Evolutionary conservation across 2,329 filamentous ascomycete genomes (phyloP), one percentile per base, ranked within the genome.

Genomic region (Gaeumannomyces sp.): DNA sequence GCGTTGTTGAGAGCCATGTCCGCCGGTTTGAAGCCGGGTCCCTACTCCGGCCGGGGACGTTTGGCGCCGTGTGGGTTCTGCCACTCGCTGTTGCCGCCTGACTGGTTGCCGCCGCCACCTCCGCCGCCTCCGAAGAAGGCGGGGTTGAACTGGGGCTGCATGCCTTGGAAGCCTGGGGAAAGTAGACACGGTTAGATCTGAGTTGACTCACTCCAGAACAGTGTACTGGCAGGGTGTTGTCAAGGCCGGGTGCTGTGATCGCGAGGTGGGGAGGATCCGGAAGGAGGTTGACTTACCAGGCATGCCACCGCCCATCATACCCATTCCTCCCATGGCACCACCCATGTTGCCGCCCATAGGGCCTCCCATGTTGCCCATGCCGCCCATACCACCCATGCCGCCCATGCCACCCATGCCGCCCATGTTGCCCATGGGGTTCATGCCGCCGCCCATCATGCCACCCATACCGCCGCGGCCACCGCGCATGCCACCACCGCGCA

Each of bases 11-110:
- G 38, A 3, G 27, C 14, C 25, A 11, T 53, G 19, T 33, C 57
- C n/a, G 57, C 61, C 29, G 31, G n/a, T 25, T 28, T n/a, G 33
- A 16, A 31, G 19, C 64, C 53, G 16, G 60, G 45, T n/a, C 62
- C 65, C 75, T 80, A 83, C 73, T 93, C 91, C 67, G 90, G 90
- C 68, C 91, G 85, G 69, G 90, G 89, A 69, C 91, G 83, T 79
- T 95, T 95, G 4, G 88, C 87, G 35, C 90, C 90, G 70, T 94
- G 91, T 7, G 91, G 91, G 72, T 94, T 94, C 81, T 90, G 91
- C 76, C 86, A 87, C 64, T 88, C 88, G 65, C 87, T 78, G 65
- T 77, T 77, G 61, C 76, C 77, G 60, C 76, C 77, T 64, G 77
- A 78, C 61, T 76, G 79, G 57, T 75, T 74, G 50, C 75, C 76